phyloP scores from a whole-genome alignment of 257 asterid genomes.

The Solanum commersonii region DNA sequence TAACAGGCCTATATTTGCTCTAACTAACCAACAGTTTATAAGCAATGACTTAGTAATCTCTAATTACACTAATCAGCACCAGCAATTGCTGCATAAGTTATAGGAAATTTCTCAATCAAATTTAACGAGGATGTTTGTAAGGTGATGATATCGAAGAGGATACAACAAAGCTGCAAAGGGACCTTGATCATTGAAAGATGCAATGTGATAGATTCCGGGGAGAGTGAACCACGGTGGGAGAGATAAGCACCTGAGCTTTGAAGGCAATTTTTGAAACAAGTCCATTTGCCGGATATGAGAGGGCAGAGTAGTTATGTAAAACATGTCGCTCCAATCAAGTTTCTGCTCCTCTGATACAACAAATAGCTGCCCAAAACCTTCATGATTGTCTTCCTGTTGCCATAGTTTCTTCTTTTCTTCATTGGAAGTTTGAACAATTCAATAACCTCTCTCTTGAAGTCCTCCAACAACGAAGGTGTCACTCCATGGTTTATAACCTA shows the following conservation, averaged over 20 bases:
- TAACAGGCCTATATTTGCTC: background rate
- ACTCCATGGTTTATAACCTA: slow-evolving; percentile 43
- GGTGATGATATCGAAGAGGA: background rate
- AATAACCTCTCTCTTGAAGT: slow-evolving; percentile 18
- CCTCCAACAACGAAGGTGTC: slow-evolving; percentile 21
- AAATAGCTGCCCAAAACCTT: slow-evolving; percentile 49
- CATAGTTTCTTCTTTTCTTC: slow-evolving; percentile 30
- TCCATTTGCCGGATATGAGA: slow-evolving; percentile 14
- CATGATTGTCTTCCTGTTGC: slow-evolving; percentile 36
- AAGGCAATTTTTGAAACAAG: slow-evolving; percentile 25
- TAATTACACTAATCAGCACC: background rate
- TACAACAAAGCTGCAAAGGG: background rate
- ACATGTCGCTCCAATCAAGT: slow-evolving; percentile 60
- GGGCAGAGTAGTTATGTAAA: slow-evolving; percentile 34
- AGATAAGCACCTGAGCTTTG: slow-evolving; percentile 24
- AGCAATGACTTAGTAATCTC: background rate
- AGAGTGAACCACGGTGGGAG: too few relatives aligned
- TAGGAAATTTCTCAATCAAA: background rate
- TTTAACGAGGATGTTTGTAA: background rate
- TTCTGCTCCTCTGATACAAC: slow-evolving; percentile 47
- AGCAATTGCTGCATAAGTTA: background rate
- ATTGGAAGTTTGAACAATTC: slow-evolving; percentile 24
- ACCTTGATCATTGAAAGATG: background rate
- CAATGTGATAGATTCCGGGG: background rate
- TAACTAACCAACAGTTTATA: background rate